Evolutionary conservation across 192 early-diverging fungal genomes (phyloP), one percentile per base, ranked within the genome.

Genomic region (Physocladia obscura): DNA sequence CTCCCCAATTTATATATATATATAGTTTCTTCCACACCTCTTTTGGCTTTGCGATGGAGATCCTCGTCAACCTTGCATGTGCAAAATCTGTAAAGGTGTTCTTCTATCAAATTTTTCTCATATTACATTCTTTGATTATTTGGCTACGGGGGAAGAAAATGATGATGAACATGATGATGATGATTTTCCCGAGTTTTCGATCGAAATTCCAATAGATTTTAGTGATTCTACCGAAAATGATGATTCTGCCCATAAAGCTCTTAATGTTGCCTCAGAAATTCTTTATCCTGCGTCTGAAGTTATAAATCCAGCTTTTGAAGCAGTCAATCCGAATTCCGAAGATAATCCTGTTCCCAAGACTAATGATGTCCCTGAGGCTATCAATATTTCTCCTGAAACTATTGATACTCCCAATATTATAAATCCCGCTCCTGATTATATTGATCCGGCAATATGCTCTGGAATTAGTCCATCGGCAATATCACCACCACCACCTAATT

Each of bases 1-100:
- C 11, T 51, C 48, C n/a, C n/a, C n/a, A n/a, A n/a, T n/a, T n/a
- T n/a, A n/a, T n/a, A 24, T 47, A 21, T 47, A 13, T 11, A 19
- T 11, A 8, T 34, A 65, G 65, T 68, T 68, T 57, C 17, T 68
- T 1, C 54, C 65, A 6, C 65, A 68, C 29, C 51, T 68, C 27
- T 15, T 36, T 17, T 68, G 65, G 65, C 21, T 68, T 29, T 27
- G 24, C n/a, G 24, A 26, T 15, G 35, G 32, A 11, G 54, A 68
- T 27, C 26, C 50, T 19, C 11, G 31, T 4, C 27, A 31, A n/a
- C 29, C 65, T 34, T 68, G 65, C 36, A 17, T 68, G 24, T 68
- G 65, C 52, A 68, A 68, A 57, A 27, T 36, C 4, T 68, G 65
- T 35, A 35, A 57, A 22, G 65, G 52, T 4, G 51, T 17, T 6